These are phyloP conservation scores for Hyparrhenia diplandra DNA, from an alignment of 176 grass and related monocot species.

Conservation along the genomic window DNA sequence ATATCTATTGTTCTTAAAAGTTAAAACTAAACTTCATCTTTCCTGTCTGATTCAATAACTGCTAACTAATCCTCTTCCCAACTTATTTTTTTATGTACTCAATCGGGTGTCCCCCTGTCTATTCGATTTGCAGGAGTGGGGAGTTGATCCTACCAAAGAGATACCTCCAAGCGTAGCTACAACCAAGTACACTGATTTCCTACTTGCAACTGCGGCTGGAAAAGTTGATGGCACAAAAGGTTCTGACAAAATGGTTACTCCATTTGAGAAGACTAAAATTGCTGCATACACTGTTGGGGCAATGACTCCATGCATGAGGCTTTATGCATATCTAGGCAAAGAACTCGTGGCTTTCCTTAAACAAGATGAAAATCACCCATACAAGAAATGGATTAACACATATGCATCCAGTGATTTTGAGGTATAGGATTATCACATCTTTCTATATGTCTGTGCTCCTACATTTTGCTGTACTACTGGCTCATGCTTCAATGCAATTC, in stretches of 20 bases:
- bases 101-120: conserved; percentile 14
- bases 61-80: not conserved
- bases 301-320: conserved; percentile 88
- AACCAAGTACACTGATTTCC: conserved; percentile 84
- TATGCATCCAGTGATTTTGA: conserved; percentile 71
- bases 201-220: conserved; percentile 81
- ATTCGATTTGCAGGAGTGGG: conserved; percentile 76
- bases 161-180: conserved; percentile 55
- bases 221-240: conserved; percentile 87
- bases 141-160: conserved; percentile 72
- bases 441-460: not conserved
- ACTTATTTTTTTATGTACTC: not conserved
- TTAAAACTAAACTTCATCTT: not conserved
- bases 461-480: conserved; percentile 7
- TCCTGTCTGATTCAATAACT: not conserved
- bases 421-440: conserved; percentile 42
- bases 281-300: conserved; percentile 92
- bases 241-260: conserved; percentile 83
- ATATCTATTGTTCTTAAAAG: conserved; percentile 10
- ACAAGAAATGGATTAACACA: conserved; percentile 84
- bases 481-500: not conserved
- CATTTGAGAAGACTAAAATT: conserved; percentile 99
- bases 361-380: conserved; percentile 61
- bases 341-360: conserved; percentile 54
- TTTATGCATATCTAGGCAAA: conserved; percentile 85